A percentile compares a stretch with the other conserved stretches of the same genome.
phyloP scores from a whole-genome alignment of 148 eudicot genomes.

The Chenopodium suecicum region DNA sequence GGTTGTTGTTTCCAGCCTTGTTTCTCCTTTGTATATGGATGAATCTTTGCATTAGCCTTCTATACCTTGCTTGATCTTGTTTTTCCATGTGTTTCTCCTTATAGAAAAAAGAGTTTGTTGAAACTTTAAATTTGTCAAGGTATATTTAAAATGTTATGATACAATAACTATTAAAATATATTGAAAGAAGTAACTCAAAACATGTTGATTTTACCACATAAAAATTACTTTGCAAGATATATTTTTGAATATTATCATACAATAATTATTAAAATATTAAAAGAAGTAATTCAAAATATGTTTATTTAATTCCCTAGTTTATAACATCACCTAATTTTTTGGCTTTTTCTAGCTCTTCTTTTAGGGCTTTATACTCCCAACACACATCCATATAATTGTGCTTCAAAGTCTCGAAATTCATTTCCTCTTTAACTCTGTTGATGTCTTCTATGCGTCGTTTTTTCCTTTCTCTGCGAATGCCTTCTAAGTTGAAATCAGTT shows the following conservation, averaged over 20 bases:
- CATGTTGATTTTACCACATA: too few relatives aligned
- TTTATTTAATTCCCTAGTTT: too few relatives aligned
- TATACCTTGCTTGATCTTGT: too few relatives aligned
- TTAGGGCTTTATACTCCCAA: neutral
- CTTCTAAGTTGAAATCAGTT: neutral
- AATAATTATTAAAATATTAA: neutral
- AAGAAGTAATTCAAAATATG: neutral
- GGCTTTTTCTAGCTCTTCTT: neutral
- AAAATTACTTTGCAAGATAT: neutral
- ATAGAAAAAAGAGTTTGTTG: too few relatives aligned
- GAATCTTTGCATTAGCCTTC: too few relatives aligned
- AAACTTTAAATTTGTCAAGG: too few relatives aligned
- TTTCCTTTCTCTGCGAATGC: neutral
- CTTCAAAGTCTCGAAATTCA: neutral
- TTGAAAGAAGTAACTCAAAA: too few relatives aligned
- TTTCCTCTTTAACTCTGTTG: neutral
- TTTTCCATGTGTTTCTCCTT: too few relatives aligned
- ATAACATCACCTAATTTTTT: neutral
- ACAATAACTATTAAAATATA: too few relatives aligned
- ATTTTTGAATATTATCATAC: neutral
- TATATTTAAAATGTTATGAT: too few relatives aligned
- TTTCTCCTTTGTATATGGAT: too few relatives aligned
- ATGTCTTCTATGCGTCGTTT: conserved; percentile 14
- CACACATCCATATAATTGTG: neutral
- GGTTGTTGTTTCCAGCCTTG: too few relatives aligned